Evolutionary conservation across 2,329 filamentous ascomycete species (phyloP), one percentile per base, ranked within the genome.

Genomic region (Pestalotiopsis sp.): DNA sequence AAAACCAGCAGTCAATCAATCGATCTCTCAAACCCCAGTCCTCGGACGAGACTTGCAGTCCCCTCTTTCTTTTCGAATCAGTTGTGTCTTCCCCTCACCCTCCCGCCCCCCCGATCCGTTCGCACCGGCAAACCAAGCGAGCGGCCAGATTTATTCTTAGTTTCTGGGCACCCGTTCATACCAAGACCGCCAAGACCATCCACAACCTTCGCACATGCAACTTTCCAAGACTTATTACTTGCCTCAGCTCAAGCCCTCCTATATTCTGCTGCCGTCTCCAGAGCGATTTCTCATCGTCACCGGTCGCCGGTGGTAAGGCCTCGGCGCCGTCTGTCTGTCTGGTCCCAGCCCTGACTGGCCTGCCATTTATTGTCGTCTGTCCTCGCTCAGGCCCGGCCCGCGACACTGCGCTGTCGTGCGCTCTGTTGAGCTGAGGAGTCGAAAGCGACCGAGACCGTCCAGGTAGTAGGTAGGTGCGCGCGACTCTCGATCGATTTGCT

Each of bases 171-270:
- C 39, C 48, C 62, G 62, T 48, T 65, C 40, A 65, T 65, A 65
- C 62, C 62, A 65, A 65, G 56, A 66, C 56, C 44, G 56, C 64
- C 64, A 66, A 66, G 64, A 66, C 64, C 52, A 20, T 66, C 64
- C 64, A 66, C 64, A 59, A 52, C 64, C 57, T 65, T 59, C 52
- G 64, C 64, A 66, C 64, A 58, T 66, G 64, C 64, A 58, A 66
- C 62, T 66, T 60, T 52, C 64, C 64, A 59, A 66, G 55, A 66
- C 64, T 35, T 35, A 35, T 35, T 35, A 35, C 30, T 22, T 59
- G 26, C 40, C n/a, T 66, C 52, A 66, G 22, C 64, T 60, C 64
- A 60, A 66, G 57, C 11, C 24, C 22, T 39, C 22, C 20, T 39
- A 35, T 48, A 11, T 55, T 11, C 30, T 24, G 6, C 11, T 59